Conservation (phyloP, 371 early-diverging fungal genomes). For the Mucor velutinosus region DNA sequence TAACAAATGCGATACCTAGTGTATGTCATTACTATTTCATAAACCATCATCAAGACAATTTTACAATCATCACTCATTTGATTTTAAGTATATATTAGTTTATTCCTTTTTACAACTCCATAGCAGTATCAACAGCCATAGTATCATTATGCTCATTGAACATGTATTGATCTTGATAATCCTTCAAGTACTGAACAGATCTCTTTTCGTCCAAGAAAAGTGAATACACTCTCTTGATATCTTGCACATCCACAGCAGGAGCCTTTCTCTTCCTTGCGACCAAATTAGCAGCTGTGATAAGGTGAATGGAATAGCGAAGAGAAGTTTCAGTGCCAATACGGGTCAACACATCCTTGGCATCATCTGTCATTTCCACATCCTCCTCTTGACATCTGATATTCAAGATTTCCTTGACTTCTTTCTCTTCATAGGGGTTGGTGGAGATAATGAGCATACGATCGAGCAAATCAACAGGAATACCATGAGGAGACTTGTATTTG, state of each 20-base stretch:
- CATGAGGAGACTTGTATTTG: constrained; percentile 91
- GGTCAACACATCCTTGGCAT: constrained; percentile 88
- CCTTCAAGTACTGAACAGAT: constrained; percentile 89
- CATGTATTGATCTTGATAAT: constrained; percentile 93
- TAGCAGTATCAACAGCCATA: constrained; percentile 47
- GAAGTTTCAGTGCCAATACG: constrained; percentile 91
- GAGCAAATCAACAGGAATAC: constrained; percentile 96
- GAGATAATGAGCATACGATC: constrained; percentile 94
- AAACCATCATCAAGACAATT: no score
- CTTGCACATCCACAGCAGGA: constrained; percentile 84
- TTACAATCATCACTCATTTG: no score
- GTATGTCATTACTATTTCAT: no score
- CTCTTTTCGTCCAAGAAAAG: constrained; percentile 96
- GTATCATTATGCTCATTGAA: constrained; percentile 66
- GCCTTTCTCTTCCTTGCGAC: constrained; percentile 92
- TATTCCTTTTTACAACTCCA: constrained; percentile 45
- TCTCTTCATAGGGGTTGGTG: constrained; percentile 82
- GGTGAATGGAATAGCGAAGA: constrained; percentile 96
- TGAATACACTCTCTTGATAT: constrained; percentile 91
- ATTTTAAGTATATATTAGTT: neutral
- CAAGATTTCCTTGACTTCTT: constrained; percentile 92
- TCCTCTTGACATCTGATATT: constrained; percentile 94
- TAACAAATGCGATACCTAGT: no score
- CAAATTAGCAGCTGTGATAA: constrained; percentile 92
- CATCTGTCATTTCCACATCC: constrained; percentile 95